phyloP scores from a whole-genome alignment of 2,329 filamentous ascomycete genomes.

The Lasiodiplodia hormozganensis region DNA sequence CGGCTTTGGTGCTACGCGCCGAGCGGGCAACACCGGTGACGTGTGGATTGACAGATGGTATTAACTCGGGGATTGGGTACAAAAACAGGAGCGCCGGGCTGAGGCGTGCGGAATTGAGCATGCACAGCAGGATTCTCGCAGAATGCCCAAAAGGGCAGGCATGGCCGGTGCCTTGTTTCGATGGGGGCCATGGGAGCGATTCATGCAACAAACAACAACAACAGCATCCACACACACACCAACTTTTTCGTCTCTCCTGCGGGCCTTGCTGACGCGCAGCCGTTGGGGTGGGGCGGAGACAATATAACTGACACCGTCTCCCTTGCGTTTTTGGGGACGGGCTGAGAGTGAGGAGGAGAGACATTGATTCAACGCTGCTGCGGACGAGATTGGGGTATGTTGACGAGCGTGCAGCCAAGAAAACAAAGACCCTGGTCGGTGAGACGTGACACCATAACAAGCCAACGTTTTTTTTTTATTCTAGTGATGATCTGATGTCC shows the following conservation, averaged over 20 bases:
- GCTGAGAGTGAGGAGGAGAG: background rate
- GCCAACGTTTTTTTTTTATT: background rate
- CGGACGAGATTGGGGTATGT: slow-evolving; percentile 9
- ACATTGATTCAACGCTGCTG: slow-evolving; percentile 3
- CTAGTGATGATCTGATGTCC: background rate
- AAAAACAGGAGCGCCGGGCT: background rate
- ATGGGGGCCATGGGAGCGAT: background rate
- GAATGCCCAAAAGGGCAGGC: slow-evolving; percentile 1
- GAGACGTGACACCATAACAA: slow-evolving; percentile 11
- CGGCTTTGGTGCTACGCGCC: too few relatives aligned
- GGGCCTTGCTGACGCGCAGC: slow-evolving; percentile 18
- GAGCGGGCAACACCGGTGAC: background rate
- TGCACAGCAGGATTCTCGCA: slow-evolving; percentile 4
- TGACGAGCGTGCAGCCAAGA: slow-evolving; percentile 2
- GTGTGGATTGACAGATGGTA: background rate
- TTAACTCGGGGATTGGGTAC: slow-evolving; percentile 1
- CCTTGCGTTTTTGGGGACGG: slow-evolving; percentile 6
- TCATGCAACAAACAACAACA: background rate
- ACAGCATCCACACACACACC: background rate
- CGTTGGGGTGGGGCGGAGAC: background rate
- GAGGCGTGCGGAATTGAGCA: slow-evolving; percentile 15
- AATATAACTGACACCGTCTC: background rate
- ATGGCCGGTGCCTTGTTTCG: slow-evolving; percentile 17
- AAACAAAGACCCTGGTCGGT: background rate
- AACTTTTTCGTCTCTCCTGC: background rate